phyloP scores from a whole-genome alignment of 2,329 filamentous ascomycete species.

The Elsinoe fawcettii region DNA sequence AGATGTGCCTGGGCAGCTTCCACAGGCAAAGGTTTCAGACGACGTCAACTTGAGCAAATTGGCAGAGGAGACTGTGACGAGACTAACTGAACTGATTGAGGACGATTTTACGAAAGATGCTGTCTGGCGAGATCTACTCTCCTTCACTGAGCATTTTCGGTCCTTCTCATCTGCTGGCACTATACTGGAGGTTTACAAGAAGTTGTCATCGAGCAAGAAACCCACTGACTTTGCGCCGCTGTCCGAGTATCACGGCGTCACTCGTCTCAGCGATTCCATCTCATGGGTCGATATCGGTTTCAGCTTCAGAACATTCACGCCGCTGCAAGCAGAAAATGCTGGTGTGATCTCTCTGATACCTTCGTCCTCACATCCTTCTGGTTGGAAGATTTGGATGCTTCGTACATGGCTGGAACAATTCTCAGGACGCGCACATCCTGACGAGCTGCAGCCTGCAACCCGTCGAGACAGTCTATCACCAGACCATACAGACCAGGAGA shows the following conservation, averaged over 20 bases:
- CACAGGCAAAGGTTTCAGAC: slow-evolving; percentile 2
- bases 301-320: slow-evolving; percentile 24
- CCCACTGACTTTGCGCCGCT: slow-evolving; percentile 22
- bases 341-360: slow-evolving; percentile 30
- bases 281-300: slow-evolving; percentile 27
- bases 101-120: slow-evolving; percentile 17
- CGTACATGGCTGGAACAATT: slow-evolving; percentile 32
- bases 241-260: slow-evolving; percentile 16
- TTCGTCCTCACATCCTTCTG: slow-evolving; percentile 24
- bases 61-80: slow-evolving; percentile 11
- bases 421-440: slow-evolving; percentile 29
- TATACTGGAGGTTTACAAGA: slow-evolving; percentile 34
- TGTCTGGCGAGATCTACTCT: slow-evolving; percentile 51
- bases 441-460: slow-evolving; percentile 22
- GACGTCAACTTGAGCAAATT: slow-evolving; percentile 12
- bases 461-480: slow-evolving; percentile 24
- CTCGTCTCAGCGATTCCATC: slow-evolving; percentile 26
- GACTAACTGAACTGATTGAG: slow-evolving; percentile 13
- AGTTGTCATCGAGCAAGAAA: slow-evolving; percentile 27
- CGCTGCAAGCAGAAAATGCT: slow-evolving; percentile 23
- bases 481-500: neutral
- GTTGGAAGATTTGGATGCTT: slow-evolving; percentile 36
- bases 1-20: slow-evolving; percentile 15
- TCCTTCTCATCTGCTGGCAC: slow-evolving; percentile 43
- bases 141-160: slow-evolving; percentile 48